phyloP scores from a whole-genome alignment of 1,284 basidiomycete genomes.

The Cutaneotrichosporon mucoides region DNA sequence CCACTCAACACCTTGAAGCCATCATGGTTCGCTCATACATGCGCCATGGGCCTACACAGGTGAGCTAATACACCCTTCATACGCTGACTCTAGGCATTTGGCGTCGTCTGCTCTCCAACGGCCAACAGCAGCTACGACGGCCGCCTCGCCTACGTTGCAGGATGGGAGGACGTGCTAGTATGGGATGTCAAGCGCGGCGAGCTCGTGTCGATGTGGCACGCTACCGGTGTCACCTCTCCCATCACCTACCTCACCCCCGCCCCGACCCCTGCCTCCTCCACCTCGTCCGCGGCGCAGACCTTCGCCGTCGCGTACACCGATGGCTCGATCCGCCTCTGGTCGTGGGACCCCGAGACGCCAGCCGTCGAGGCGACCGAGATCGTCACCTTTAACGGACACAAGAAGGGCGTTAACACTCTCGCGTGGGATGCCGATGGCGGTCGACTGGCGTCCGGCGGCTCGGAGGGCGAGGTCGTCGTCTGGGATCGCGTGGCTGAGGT shows the following conservation, averaged over 20 bases:
- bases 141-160: slow-evolving; percentile 86
- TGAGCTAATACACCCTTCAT: slow-evolving; percentile 35
- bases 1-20: neutral
- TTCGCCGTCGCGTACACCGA: slow-evolving; percentile 98
- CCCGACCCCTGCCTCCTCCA: slow-evolving; percentile 50
- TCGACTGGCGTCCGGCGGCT: slow-evolving; percentile 73
- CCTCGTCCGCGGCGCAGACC: slow-evolving; percentile 44
- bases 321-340: slow-evolving; percentile 90
- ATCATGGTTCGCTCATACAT: slow-evolving; percentile 63
- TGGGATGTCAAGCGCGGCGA: slow-evolving; percentile 96
- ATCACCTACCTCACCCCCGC: slow-evolving; percentile 85
- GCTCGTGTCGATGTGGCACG: slow-evolving; percentile 98
- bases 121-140: slow-evolving; percentile 86
- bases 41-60: slow-evolving; percentile 85
- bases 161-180: slow-evolving; percentile 92
- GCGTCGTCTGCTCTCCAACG: slow-evolving; percentile 78
- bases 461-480: slow-evolving; percentile 90
- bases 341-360: slow-evolving; percentile 48
- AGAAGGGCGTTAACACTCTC: slow-evolving; percentile 79
- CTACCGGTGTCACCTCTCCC: slow-evolving; percentile 81
- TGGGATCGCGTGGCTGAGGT: slow-evolving; percentile 97
- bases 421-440: slow-evolving; percentile 78
- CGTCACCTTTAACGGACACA: slow-evolving; percentile 94
- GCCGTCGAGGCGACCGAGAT: slow-evolving; percentile 57
- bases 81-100: slow-evolving; percentile 69